phyloP scores from a whole-genome alignment of 768 basidiomycete species.

The Kwoniella sp. region DNA sequence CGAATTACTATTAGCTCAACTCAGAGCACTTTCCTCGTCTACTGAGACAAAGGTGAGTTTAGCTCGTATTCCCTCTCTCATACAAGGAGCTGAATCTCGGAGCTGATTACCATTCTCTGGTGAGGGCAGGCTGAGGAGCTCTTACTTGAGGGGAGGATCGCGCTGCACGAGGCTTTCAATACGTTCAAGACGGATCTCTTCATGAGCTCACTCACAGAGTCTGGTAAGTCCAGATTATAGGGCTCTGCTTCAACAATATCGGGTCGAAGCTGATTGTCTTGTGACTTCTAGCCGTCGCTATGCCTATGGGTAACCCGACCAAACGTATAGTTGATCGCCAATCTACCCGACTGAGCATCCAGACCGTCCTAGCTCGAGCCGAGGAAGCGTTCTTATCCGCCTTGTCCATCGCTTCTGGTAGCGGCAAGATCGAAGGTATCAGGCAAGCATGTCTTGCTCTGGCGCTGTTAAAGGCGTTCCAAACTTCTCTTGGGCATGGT shows the following conservation, averaged over 20 bases:
- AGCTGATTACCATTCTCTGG: background rate
- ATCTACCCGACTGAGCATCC: conserved; percentile 57
- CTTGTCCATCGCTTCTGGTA: conserved; percentile 62
- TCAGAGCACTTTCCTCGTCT: conserved; percentile 58
- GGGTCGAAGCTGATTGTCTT: background rate
- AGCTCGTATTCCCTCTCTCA: no score
- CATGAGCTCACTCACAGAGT: conserved; percentile 84
- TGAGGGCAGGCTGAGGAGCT: conserved; percentile 69
- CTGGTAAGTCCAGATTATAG: conserved; percentile 63
- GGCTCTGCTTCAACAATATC: no score
- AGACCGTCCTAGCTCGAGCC: conserved; percentile 66
- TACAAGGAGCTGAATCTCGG: background rate
- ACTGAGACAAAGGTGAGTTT: conserved; percentile 23
- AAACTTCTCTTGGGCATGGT: conserved; percentile 73
- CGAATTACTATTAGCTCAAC: conserved; percentile 63
- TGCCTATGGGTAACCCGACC: conserved; percentile 68
- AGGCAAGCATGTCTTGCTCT: conserved; percentile 74
- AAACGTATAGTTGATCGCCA: conserved; percentile 31
- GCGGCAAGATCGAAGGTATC: conserved; percentile 70
- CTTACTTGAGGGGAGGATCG: conserved; percentile 73
- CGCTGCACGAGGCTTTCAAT: conserved; percentile 72
- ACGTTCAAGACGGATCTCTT: conserved; percentile 85
- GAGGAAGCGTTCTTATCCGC: conserved; percentile 72
- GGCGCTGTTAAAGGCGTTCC: conserved; percentile 71
- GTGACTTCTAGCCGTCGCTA: conserved; percentile 67